Percentiles rank a stretch among this genome's conserved stretches.
Evolutionary conservation across 768 basidiomycete genomes (phyloP).

Genomic region (Phlegmacium glaucopus): DNA sequence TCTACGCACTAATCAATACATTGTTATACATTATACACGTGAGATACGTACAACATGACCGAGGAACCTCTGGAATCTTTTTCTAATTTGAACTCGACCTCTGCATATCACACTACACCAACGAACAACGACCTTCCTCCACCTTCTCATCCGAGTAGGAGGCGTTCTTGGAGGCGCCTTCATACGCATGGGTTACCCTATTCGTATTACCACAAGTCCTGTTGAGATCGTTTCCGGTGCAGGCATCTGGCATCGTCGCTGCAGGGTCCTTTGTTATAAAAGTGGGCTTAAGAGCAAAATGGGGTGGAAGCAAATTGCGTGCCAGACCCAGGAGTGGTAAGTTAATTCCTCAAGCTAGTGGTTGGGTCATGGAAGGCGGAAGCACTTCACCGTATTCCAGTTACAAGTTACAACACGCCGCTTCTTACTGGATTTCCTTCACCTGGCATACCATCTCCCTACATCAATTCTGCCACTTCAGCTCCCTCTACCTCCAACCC

Average conservation of each 20-base stretch:
- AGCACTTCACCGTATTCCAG: slow-evolving; percentile 33
- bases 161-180: slow-evolving; percentile 95
- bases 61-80: too few relatives aligned
- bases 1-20: slow-evolving; percentile 82
- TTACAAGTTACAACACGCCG: slow-evolving; percentile 32
- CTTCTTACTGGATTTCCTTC: too few relatives aligned
- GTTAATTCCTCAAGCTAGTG: slow-evolving; percentile 53
- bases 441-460: too few relatives aligned
- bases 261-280: slow-evolving; percentile 61
- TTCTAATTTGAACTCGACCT: slow-evolving; percentile 96
- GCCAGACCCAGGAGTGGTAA: slow-evolving; percentile 43
- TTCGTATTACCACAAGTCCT: slow-evolving; percentile 60
- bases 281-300: slow-evolving; percentile 56
- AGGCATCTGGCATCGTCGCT: slow-evolving; percentile 51
- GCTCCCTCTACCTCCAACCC: too few relatives aligned
- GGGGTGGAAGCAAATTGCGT: slow-evolving; percentile 64
- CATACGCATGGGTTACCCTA: slow-evolving; percentile 78
- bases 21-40: slow-evolving; percentile 89
- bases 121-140: slow-evolving; percentile 79
- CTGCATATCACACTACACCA: slow-evolving; percentile 83
- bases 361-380: slow-evolving; percentile 54
- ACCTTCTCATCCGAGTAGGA: slow-evolving; percentile 79
- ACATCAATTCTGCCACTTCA: too few relatives aligned
- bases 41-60: slow-evolving; percentile 68
- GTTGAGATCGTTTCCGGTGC: slow-evolving; percentile 63